Conservation (phyloP, 208 protist genomes). For the Leishmania mexicana region DNA sequence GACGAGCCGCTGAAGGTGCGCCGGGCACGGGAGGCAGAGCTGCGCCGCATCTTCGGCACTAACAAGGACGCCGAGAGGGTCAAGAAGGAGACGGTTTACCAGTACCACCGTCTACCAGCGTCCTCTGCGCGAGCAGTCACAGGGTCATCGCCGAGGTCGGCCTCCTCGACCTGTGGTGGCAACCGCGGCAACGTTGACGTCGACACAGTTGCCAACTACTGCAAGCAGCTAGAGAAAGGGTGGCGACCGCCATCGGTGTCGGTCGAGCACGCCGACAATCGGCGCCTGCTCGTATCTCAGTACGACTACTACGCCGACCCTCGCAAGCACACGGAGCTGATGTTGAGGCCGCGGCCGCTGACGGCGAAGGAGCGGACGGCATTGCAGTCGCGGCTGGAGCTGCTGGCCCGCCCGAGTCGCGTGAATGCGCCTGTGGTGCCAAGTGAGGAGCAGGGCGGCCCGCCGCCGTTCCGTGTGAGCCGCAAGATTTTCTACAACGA, state of each 20-base stretch:
- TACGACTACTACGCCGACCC: constrained; percentile 52
- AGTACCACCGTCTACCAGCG: constrained; percentile 28
- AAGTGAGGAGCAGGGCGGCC: constrained; percentile 27
- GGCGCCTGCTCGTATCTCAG: constrained; percentile 57
- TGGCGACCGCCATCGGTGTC: constrained; percentile 65
- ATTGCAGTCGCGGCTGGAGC: constrained; percentile 40
- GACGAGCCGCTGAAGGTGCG: constrained; percentile 51
- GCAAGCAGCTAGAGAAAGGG: constrained; percentile 36
- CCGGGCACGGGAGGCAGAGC: constrained; percentile 38
- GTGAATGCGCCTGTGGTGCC: constrained; percentile 46
- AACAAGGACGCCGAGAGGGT: constrained; percentile 25
- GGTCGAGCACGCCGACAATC: constrained; percentile 53
- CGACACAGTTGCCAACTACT: constrained; percentile 20
- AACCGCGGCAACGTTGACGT: not conserved
- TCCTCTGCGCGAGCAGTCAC: constrained; percentile 5
- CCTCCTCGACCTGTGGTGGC: not conserved
- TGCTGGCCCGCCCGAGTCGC: constrained; percentile 52
- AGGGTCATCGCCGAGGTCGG: constrained; percentile 13
- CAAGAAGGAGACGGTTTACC: constrained; percentile 26
- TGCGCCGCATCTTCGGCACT: constrained; percentile 43
- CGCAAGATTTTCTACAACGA: constrained; percentile 38
- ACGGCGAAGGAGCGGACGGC: constrained; percentile 24
- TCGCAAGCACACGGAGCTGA: constrained; percentile 29
- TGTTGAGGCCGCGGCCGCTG: constrained; percentile 23
- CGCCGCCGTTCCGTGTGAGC: constrained; percentile 62